A percentile compares a stretch with the other conserved stretches of the same genome.
phyloP scores from a whole-genome alignment of 768 basidiomycete genomes.

The Auriculariales sp. region DNA sequence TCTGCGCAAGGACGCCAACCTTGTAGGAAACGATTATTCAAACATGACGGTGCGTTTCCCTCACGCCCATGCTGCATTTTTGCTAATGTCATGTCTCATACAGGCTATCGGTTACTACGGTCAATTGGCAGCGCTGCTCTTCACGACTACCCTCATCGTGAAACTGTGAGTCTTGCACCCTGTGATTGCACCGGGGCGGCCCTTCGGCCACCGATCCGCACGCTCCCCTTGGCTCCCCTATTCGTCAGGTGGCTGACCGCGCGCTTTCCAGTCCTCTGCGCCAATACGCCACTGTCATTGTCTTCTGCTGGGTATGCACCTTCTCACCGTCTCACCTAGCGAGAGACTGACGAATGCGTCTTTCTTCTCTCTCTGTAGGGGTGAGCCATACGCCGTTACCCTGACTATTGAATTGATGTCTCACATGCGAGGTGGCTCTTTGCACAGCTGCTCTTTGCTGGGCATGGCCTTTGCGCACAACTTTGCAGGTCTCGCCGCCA shows the following conservation, averaged over 20 bases:
- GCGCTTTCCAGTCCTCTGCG: no score
- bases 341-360: no score
- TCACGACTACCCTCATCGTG: slow-evolving; percentile 15
- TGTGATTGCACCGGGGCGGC: no score
- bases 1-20: slow-evolving; percentile 8
- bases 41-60: slow-evolving; percentile 8
- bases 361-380: no score
- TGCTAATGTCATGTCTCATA: neutral
- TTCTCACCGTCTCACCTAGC: neutral
- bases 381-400: no score
- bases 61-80: no score
- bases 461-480: slow-evolving; percentile 16
- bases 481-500: slow-evolving; percentile 25
- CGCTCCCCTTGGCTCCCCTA: no score
- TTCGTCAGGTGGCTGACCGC: no score
- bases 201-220: no score
- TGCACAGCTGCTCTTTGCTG: slow-evolving; percentile 5
- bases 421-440: neutral
- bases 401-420: no score
- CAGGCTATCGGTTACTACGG: slow-evolving; percentile 8
- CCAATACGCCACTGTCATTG: slow-evolving; percentile 11
- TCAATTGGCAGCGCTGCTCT: slow-evolving; percentile 12
- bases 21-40: slow-evolving; percentile 11
- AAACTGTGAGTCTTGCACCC: no score
- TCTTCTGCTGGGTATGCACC: slow-evolving; percentile 8